Conservation (phyloP, 2,329 filamentous ascomycete genomes). For the Geosmithia flava region DNA sequence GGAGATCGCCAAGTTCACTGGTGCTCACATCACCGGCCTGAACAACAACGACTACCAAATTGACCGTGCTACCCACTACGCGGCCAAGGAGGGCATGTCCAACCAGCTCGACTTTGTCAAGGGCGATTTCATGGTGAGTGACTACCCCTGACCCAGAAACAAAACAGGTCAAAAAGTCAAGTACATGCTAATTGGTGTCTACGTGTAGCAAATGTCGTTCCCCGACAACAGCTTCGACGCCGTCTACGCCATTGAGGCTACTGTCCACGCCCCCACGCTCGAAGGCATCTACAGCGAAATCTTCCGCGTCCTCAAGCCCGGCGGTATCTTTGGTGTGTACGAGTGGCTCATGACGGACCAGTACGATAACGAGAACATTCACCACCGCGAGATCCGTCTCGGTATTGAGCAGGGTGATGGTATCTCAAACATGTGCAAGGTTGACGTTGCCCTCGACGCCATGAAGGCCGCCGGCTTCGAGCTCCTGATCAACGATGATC, state of each 20-base stretch:
- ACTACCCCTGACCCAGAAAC: neutral
- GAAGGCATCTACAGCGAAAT: slow-evolving; percentile 92
- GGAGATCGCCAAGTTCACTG: slow-evolving; percentile 93
- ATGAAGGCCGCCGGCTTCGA: slow-evolving; percentile 84
- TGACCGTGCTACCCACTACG: slow-evolving; percentile 78
- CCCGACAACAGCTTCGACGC: slow-evolving; percentile 85
- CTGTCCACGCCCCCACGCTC: slow-evolving; percentile 82
- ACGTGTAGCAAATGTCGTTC: slow-evolving; percentile 75
- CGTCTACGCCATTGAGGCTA: slow-evolving; percentile 95
- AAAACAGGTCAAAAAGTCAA: neutral
- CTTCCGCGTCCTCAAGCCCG: slow-evolving; percentile 88
- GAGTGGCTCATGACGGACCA: slow-evolving; percentile 98
- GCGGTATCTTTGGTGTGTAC: slow-evolving; percentile 91
- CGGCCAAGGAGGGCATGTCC: slow-evolving; percentile 66
- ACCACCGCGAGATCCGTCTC: slow-evolving; percentile 81
- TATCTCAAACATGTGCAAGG: slow-evolving; percentile 93
- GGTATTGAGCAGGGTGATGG: slow-evolving; percentile 94
- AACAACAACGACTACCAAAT: slow-evolving; percentile 99
- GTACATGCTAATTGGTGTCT: slow-evolving; percentile 4
- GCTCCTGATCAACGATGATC: slow-evolving; percentile 71
- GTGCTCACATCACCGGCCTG: slow-evolving; percentile 75
- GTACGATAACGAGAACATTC: slow-evolving; percentile 79
- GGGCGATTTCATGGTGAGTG: slow-evolving; percentile 80
- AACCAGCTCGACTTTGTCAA: slow-evolving; percentile 79
- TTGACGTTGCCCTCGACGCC: slow-evolving; percentile 67